phyloP scores from a whole-genome alignment of 345 rosid genomes.

The Noccaea bulbosa region DNA sequence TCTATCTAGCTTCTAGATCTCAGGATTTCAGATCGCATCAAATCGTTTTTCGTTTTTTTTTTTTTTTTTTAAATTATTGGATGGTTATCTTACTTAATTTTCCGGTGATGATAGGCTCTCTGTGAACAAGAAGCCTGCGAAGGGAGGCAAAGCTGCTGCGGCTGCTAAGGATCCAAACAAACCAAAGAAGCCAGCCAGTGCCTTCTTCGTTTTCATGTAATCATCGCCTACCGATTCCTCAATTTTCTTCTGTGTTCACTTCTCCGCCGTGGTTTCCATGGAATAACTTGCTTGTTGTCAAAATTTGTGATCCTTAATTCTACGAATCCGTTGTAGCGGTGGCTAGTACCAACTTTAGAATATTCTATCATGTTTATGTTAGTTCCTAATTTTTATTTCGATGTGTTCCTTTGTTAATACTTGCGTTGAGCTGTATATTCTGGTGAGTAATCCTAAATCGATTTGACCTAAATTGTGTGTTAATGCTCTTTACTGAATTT shows the following conservation, averaged over 20 bases:
- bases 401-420: not conserved
- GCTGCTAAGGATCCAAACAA: conserved; percentile 73
- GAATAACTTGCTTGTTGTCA: not conserved
- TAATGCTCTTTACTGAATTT: conserved; percentile 6
- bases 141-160: conserved; percentile 55
- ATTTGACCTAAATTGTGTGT: not conserved
- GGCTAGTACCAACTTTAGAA: conserved; percentile 2
- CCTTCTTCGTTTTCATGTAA: conserved; percentile 94
- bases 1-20: conserved; percentile 12
- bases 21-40: conserved; percentile 44
- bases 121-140: conserved; percentile 70
- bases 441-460: not conserved
- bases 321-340: conserved; percentile 7
- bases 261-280: not conserved
- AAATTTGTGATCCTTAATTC: not conserved
- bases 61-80: conserved; percentile 16
- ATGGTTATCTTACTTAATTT: conserved; percentile 5
- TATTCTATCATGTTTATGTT: not conserved
- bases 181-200: conserved; percentile 76
- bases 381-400: not conserved
- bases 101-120: conserved; percentile 59
- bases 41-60: not conserved
- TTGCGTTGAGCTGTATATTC: conserved; percentile 1
- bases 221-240: not conserved
- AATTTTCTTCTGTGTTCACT: not conserved